Evolutionary conservation across 192 early-diverging fungal genomes (phyloP), one percentile per base, ranked within the genome.

Genomic region (Coemansia sp.): DNA sequence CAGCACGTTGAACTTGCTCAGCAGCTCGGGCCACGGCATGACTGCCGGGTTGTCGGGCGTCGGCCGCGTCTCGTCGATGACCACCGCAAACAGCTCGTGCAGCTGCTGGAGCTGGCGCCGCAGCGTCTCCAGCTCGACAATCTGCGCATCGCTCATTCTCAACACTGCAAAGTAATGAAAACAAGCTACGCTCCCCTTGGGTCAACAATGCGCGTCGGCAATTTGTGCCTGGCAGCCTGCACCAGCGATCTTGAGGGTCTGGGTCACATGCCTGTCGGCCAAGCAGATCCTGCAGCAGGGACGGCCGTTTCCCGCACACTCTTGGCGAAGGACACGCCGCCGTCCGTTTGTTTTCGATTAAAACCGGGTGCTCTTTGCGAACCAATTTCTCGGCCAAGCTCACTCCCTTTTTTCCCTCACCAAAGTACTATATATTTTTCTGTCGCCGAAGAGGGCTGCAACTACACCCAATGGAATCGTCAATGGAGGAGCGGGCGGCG

Each of bases 1-100:
- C 39, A 79, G 54, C 19, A 79, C 64, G 38, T 79, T 79, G 55
- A 79, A 79, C 50, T 79, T 79, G 77, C 67, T 79, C 9, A 79
- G 51, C 25, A 79, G 47, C 31, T 71, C 71, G 5, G 77, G 77
- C 77, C 77, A 79, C 4, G 67, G 55, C 41, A 70, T 45, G 11
- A 68, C 36, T 34, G 23, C 28, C 6, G 70, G 70, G 36, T 67
- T 74, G 54, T 75, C 64, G 2, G 77, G 66, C 7, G 61, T 69
- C n/a, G 70, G 71, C 23, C 71, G 59, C 9, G 71, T 79, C 35
- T 64, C 71, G 20, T 70, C 43, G n/a, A 75, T 64, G 25, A 79
- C 59, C 3, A 47, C 51, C 0, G 45, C 32, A 45, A 79, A 79
- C 31, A 71, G 69, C 47, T 79, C 77, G 52, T 70, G 67, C 12